These are phyloP conservation scores for Fusarium sp. DNA, from an alignment of 2,329 filamentous ascomycete species.

Conservation along the genomic window DNA sequence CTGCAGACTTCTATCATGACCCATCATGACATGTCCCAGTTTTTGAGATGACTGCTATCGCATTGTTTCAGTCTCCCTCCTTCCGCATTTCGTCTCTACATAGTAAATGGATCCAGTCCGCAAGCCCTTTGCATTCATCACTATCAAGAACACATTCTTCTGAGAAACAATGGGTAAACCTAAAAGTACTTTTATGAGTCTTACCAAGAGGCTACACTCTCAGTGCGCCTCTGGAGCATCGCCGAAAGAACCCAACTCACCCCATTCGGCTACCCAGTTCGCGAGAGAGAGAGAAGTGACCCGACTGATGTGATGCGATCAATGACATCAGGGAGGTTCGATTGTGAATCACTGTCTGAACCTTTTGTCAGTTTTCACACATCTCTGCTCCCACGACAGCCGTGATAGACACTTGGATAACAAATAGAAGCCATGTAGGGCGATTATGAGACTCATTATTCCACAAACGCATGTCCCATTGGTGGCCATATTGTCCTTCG, in stretches of 20 bases:
- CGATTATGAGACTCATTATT: no score
- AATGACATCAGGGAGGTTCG: not conserved
- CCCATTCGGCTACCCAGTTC: not conserved
- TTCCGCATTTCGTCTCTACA: no score
- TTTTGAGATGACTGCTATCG: not conserved
- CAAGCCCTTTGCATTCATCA: not conserved
- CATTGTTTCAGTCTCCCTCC: no score
- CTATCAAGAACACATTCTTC: not conserved
- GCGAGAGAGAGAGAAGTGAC: no score
- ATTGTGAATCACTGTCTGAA: not conserved
- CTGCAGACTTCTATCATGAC: not conserved
- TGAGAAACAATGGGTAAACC: not conserved
- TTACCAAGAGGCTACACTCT: not conserved
- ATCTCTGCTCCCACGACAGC: not conserved
- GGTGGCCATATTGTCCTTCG: not conserved
- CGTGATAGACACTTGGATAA: not conserved
- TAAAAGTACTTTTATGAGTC: not conserved
- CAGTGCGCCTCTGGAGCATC: not conserved
- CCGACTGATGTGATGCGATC: not conserved
- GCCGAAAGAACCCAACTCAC: not conserved
- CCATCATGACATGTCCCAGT: not conserved
- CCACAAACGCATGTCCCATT: not conserved
- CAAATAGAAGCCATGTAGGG: not conserved
- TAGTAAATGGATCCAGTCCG: not conserved
- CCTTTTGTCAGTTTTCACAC: not conserved